Base-by-base conservation (phyloP, 2,329 filamentous ascomycete genomes). In the Xylaria sp. region DNA sequence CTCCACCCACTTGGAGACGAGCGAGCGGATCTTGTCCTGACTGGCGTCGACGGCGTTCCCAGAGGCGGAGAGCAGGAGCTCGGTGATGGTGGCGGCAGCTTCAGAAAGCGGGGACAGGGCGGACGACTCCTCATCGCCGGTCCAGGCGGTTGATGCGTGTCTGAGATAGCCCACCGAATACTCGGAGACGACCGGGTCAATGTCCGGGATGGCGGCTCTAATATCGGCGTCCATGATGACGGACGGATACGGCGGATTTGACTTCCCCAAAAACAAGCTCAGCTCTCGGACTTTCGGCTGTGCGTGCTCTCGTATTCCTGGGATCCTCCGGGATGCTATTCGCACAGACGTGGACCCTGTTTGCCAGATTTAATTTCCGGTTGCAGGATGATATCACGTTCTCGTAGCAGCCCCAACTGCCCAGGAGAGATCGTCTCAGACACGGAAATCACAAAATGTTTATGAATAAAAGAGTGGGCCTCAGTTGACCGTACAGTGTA, bases 91-190 rank as follows among this genome's bases (percentile, higher is more conserved):
- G 37, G 85, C 80, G 44, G 92, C 91, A 45, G 94, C 94, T 71
- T 97, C 92, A 57, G 85, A 82, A 54, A 99, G 78, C 9, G 92
- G 92, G 3, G 90, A 91, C 51, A 82, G 76, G n/a, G 78, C 86
- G 60, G 83, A 79, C 38, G 83, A 69, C 60, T 95, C 91, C 48
- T 85, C 80, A 60, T 95, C 92, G 47, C 87, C 84, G 56, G 86
- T 80, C 80, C 90, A 96, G 47, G 89, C 81, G 62, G 88, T 92
- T 44, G 92, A 94, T 44, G 94, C 94, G 80, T 99, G 93, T 68
- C 87, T 92, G 65, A 99, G 81, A 71, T 97, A 99, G 53, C 94
- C 94, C 62, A 91, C 90, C 40, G 92, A 94, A 75, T 96, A 97
- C 75, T 96, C 90, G 44, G 91, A 92, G 63, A 97, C 80, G 59